A percentile compares a stretch with the other conserved stretches of the same genome.
Evolutionary conservation across 768 basidiomycete species (phyloP).

Genomic region (Hemileccinum rubropunctum): DNA sequence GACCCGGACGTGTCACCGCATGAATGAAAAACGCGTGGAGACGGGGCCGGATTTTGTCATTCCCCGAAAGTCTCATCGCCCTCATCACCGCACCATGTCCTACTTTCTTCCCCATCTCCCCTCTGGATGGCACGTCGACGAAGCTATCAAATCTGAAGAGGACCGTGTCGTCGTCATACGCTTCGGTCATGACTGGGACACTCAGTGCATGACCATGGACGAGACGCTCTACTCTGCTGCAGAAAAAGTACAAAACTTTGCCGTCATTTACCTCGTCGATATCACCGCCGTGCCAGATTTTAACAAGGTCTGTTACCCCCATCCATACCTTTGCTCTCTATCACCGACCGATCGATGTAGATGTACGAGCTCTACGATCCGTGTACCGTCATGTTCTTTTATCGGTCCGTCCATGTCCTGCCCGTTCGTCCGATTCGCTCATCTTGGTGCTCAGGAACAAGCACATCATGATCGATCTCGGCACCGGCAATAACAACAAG

Average conservation of each 20-base stretch:
- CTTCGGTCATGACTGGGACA: conserved; percentile 93
- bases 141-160: conserved; percentile 97
- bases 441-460: no score
- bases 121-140: conserved; percentile 98
- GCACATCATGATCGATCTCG: conserved; percentile 99
- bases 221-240: conserved; percentile 90
- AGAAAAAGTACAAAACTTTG: conserved; percentile 98
- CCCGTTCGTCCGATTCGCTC: no score
- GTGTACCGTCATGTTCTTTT: conserved; percentile 98
- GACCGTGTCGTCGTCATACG: conserved; percentile 92
- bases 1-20: no score
- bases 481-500: conserved; percentile 99
- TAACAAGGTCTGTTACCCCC: conserved; percentile 67
- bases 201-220: conserved; percentile 98
- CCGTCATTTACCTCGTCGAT: conserved; percentile 92
- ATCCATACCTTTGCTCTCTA: no score
- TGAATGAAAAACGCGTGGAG: no score
- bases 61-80: no score
- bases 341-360: conserved; percentile 35
- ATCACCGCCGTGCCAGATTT: conserved; percentile 98
- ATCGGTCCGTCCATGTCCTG: conserved; percentile 78
- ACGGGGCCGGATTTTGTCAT: no score
- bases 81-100: conserved; percentile 51
- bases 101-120: conserved; percentile 88
- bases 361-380: conserved; percentile 99